Base-by-base conservation (phyloP, 345 rosid species). In the Triadica sebifera region DNA sequence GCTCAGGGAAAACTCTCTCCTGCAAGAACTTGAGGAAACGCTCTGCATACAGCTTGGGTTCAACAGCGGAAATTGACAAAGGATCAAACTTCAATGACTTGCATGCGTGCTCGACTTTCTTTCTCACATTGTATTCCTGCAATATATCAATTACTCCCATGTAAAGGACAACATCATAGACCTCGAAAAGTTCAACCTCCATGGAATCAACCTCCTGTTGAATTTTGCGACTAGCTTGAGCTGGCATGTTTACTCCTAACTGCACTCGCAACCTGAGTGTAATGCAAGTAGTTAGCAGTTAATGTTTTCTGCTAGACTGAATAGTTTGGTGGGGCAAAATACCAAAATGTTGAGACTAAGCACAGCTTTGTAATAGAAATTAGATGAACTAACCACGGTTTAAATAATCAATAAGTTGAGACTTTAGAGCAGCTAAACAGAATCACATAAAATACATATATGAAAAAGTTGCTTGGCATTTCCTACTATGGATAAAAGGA, bases 231-330 rank as follows among this genome's bases (percentile, higher is more conserved):
- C 79, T 89, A 45, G 97, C 98, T 78, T 91, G 92, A 7, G 98
- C 95, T 1, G 97, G 98, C 98, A 94, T 92, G 89, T 94, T 90
- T 67, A 90, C 98, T 73, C 98, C 98, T 74, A 94, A 67, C 64
- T 94, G 97, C 63, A 94, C 98, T 37, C 89, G 90, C 69, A 94
- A 79, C 86, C 98, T 94, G 83, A 56, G 22, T 12, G 51, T 64
- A 19, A 68, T 50, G 37, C 57, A n/a, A 47, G 8, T 61, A 7
- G 34, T 11, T 47, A 53, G 7, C 41, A 55, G 65, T 70, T 50
- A 38, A 6, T 38, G 58, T 1, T 12, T 34, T 24, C 67, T 25
- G 12, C 6, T 55, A 17, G 6, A n/a, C 47, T 60, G n/a, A 13
- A 37, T 3, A 47, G 12, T 29, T 8, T 25, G 16, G 2, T 29